Evolutionary conservation across 257 asterid species (phyloP), one percentile per base, ranked within the genome.

Genomic region (Buddleja alternifolia): DNA sequence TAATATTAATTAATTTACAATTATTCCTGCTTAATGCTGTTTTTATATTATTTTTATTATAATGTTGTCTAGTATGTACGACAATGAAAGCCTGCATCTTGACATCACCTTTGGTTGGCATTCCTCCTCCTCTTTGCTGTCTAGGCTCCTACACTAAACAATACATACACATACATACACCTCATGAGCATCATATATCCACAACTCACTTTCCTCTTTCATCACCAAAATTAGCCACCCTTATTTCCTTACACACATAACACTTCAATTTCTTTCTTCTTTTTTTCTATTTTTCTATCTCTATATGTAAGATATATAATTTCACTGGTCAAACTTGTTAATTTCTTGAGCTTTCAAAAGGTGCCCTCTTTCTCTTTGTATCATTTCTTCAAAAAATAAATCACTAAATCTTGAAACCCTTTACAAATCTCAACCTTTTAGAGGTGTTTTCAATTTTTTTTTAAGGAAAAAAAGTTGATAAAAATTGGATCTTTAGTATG

Each of bases 401-500:
- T 25, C 21, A 17, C 42, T 56, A 56, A n/a, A 73, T 45, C 37
- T 58, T 40, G 63, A 57, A 34, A 29, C 58, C 48, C 68, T 74
- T 66, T 14, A 24, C 15, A 10, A 6, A 19, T 39, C 44, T 29
- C 4, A 3, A 24, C 15, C 16, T 17, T 44, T 37, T 48, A 20
- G 24, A 29, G 51, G 29, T 46, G 60, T 10, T 54, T 11, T 19
- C 12, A 65, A 39, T 44, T 24, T 42, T 39, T 47, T 73, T 25
- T 69, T 4, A 15, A 55, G n/a, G n/a, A n/a, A n/a, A n/a, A n/a
- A n/a, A n/a, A n/a, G 10, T 32, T 70, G 36, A 54, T 46, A 20
- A 12, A 42, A 2, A 23, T 17, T 65, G n/a, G 29, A 15, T 7
- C n/a, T 17, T 42, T 63, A 15, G 32, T n/a, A 84, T 86, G 93